Conservation (phyloP, 768 basidiomycete genomes). For the Serendipita vermifera region DNA sequence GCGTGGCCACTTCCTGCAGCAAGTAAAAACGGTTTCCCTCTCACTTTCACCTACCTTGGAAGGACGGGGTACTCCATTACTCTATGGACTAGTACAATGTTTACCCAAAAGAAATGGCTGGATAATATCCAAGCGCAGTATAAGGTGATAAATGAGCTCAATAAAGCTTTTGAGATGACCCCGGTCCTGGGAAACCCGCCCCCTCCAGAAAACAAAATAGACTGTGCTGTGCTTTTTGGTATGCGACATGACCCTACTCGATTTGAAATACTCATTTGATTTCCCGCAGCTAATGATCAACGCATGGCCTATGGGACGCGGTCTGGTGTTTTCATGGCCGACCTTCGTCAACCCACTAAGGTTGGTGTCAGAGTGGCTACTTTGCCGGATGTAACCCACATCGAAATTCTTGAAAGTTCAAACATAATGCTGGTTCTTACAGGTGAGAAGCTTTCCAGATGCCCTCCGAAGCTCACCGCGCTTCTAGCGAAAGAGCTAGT, state of each 20-base stretch:
- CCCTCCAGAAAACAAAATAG: constrained; percentile 69
- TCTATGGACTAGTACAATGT: constrained; percentile 76
- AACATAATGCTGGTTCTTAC: constrained; percentile 93
- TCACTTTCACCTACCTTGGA: constrained; percentile 90
- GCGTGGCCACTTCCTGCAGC: no score
- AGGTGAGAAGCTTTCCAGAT: constrained; percentile 37
- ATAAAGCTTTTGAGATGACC: constrained; percentile 72
- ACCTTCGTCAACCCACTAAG: constrained; percentile 58
- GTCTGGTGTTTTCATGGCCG: constrained; percentile 91
- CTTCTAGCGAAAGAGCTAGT: constrained; percentile 79
- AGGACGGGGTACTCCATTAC: constrained; percentile 84
- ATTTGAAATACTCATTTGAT: background rate
- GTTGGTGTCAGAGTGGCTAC: constrained; percentile 80
- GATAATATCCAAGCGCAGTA: constrained; percentile 87
- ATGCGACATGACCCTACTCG: constrained; percentile 26
- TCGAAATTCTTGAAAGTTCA: constrained; percentile 93
- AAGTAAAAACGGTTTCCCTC: constrained; percentile 77
- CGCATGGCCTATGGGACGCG: constrained; percentile 93
- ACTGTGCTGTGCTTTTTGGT: constrained; percentile 85
- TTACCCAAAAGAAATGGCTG: constrained; percentile 86
- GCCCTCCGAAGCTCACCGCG: background rate
- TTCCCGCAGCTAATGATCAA: constrained; percentile 60
- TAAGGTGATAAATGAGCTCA: constrained; percentile 66
- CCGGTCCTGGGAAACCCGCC: constrained; percentile 84
- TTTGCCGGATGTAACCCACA: constrained; percentile 79